Base-by-base conservation (phyloP, 345 rosid genomes). In the Gossypium mustelinum region DNA sequence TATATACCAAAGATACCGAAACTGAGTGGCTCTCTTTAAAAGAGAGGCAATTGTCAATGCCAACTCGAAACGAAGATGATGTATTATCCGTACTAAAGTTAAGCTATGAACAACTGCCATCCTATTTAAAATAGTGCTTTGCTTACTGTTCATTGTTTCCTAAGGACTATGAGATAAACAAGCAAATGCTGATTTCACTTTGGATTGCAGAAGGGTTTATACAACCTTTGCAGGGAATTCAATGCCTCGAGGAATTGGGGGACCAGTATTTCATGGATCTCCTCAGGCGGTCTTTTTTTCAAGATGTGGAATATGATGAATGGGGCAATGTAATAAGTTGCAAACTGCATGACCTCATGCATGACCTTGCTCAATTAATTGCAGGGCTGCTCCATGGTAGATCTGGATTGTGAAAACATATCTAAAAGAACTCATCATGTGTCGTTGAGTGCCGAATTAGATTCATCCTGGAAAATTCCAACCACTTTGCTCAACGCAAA, bases 111-210 rank as follows among this genome's bases (percentile, higher is more conserved):
- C 55, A 79, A 50, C 83, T 85, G 39, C 88, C 86, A 9, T 29
- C 81, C 43, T 76, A 76, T 51, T 78, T 85, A 69, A 85, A 83
- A 66, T 79, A 74, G 63, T 83, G 86, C 68, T 83, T 83, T 48
- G 84, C 86, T 16, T 77, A 77, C 18, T 83, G 88, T 68, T 73
- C 82, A 3, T 75, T 83, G 58, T 79, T 81, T 45, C 86, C 86
- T 0, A 85, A 78, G 72, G 82, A 73, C 44, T 70, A 66, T 11
- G 55, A 20, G 22, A 78, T 82, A 17, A 2, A 51, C 17, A 73
- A 67, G n/a, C 56, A 78, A 0, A 52, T 43, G 34, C 16, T 85
- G 9, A 68, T 80, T 58, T 75, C 14, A 0, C 65, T 74, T 3
- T 85, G 82, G 81, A 76, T 73, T 13, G 78, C 82, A 64, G 73